Base-by-base conservation (phyloP, 345 rosid species). In the Boechera divaricarpa region DNA sequence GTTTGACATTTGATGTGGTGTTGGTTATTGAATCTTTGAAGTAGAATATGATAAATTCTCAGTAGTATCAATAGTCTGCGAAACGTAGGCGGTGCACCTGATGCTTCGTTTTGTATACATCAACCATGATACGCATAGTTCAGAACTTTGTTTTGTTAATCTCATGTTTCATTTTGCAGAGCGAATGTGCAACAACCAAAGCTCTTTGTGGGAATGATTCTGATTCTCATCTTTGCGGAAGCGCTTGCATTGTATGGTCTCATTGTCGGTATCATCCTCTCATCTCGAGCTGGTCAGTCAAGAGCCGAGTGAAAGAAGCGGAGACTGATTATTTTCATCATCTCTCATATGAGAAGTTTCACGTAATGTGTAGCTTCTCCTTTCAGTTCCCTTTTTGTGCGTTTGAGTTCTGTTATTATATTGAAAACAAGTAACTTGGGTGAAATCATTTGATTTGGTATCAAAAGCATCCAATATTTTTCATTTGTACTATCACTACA, bases 171-270 rank as follows among this genome's bases (percentile, higher is more conserved):
- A 3, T 56, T 54, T 80, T 78, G 62, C 85, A 93, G 97, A 81
- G 98, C 97, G 45, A 93, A 91, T 79, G 98, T 95, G 8, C 98
- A 90, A 60, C 95, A 93, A 21, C 95, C 95, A 1, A 91, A 93
- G 79, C 92, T 89, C 61, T 93, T 93, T 33, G 93, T 93, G 38
- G 98, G 98, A 56, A 93, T 93, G 97, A 93, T 93, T 80, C 92
- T 91, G 72, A 92, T 90, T 79, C 96, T 90, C 69, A 92, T 90
- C 76, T 92, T 90, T n/a, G 98, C 97, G 0, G 98, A 93, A 83
- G 98, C 97, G 0, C 88, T 93, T 83, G 98, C 97, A 12, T 79
- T 93, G 28, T 89, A 91, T 36, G 97, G 98, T 21, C 88, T 93
- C 32, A 91, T 93, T 48, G 95, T 91, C 2, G 98, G 97, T 67